Evolutionary conservation across 169 alveolate genomes (phyloP), one percentile per base, ranked within the genome.

Genomic region (Babesia bovis): DNA sequence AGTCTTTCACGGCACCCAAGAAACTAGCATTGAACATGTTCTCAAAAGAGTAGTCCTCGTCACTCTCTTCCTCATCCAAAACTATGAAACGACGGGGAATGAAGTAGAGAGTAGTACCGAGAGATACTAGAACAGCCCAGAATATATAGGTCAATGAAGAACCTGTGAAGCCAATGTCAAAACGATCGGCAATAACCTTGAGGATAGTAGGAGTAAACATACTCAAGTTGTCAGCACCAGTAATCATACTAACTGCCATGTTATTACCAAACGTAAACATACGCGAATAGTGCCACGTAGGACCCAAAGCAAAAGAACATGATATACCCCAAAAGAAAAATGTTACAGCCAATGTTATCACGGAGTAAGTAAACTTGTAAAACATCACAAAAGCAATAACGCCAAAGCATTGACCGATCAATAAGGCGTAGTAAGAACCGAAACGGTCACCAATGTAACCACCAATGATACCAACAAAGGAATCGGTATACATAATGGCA

Each of bases 201-300:
- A 77, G 25, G 15, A 77, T 13, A 15, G 60, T 49, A 2, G 85
- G 85, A 10, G 68, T 67, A 30, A 44, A 61, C 82, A 66, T 61
- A 49, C 78, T 56, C 40, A 77, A 13, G 67, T 77, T 77, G 23
- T 77, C 85, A 30, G 72, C 70, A 40, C 65, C 41, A n/a, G 70
- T 67, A 41, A 77, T 77, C 51, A 67, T 49, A 42, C 82, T 61
- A 15, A 55, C 71, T 4, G 82, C 85, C 68, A 77, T 38, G 42
- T 65, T 67, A 50, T 52, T 53, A 19, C 77, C 73, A 38, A 60
- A 30, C 17, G 82, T 59, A 25, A 67, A 77, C 85, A 77, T 56
- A 45, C 85, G 70, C 15, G 78, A 58, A 50, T 61, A 77, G 72
- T 77, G 85, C 63, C 66, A 51, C 28, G 75, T 25, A n/a, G 74